Conservation (phyloP, 495 filamentous ascomycete genomes). For the Penicillium waksmanii region DNA sequence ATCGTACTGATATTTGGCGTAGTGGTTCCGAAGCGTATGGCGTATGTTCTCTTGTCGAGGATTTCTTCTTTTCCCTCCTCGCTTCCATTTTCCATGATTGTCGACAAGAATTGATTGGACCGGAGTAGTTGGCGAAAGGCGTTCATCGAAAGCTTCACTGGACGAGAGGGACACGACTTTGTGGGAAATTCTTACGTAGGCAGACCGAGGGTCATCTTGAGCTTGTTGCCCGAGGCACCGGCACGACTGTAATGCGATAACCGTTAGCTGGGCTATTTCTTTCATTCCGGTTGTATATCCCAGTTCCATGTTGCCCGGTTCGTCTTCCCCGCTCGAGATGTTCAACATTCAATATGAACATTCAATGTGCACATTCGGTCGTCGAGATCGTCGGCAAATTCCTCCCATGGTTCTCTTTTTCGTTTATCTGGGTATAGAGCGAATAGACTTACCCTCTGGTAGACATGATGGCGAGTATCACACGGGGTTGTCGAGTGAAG, state of each 20-base stretch:
- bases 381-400: conserved; percentile 21
- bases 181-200: conserved; percentile 70
- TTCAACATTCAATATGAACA: conserved; percentile 14
- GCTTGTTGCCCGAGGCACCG: conserved; percentile 98
- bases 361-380: conserved; percentile 15
- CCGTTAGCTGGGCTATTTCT: conserved; percentile 31
- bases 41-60: background rate
- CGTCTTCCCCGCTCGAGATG: conserved; percentile 22
- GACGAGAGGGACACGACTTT: conserved; percentile 21
- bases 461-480: conserved; percentile 59
- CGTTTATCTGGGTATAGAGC: conserved; percentile 18
- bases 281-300: conserved; percentile 10
- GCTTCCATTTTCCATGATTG: background rate
- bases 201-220: conserved; percentile 99
- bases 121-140: conserved; percentile 14
- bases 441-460: conserved; percentile 54
- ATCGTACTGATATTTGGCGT: background rate
- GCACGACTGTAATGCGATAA: conserved; percentile 59
- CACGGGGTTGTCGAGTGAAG: conserved; percentile 45
- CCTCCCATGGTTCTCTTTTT: background rate
- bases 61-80: background rate
- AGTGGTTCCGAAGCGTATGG: background rate
- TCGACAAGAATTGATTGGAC: conserved; percentile 1
- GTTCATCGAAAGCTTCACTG: conserved; percentile 23
- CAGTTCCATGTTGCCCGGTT: conserved; percentile 11